A percentile compares a stretch with the other conserved stretches of the same genome.
Evolutionary conservation across 169 alveolate species (phyloP).

Genomic region (Blepharisma undulans): DNA sequence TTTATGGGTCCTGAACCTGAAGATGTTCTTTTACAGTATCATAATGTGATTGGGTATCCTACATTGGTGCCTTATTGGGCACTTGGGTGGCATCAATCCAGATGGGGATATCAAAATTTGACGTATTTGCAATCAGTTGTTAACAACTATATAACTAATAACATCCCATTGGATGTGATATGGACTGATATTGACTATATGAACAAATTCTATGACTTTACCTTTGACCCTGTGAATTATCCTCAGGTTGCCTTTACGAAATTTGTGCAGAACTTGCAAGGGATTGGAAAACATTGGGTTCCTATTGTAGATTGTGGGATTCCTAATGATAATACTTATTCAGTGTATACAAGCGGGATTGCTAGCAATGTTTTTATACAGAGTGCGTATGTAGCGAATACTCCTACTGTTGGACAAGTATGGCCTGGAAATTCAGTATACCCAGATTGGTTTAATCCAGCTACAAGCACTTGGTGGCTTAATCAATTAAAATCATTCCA

Average conservation of each 20-base stretch:
- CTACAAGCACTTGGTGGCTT: slow-evolving; percentile 53
- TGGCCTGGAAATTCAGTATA: slow-evolving; percentile 88
- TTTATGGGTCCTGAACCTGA: background rate
- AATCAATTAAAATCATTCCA: slow-evolving; percentile 44
- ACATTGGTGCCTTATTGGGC: background rate
- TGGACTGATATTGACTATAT: slow-evolving; percentile 90
- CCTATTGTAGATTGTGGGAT: slow-evolving; percentile 87
- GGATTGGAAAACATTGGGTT: slow-evolving; percentile 53
- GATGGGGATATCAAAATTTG: slow-evolving; percentile 24
- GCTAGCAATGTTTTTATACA: slow-evolving; percentile 60
- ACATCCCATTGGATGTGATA: slow-evolving; percentile 75
- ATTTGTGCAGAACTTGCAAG: slow-evolving; percentile 5
- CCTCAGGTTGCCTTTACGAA: slow-evolving; percentile 49
- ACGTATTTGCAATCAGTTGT: slow-evolving; percentile 39
- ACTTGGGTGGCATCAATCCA: slow-evolving; percentile 36
- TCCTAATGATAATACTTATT: slow-evolving; percentile 45
- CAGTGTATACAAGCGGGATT: slow-evolving; percentile 52
- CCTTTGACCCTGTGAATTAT: slow-evolving; percentile 43
- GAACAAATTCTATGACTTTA: slow-evolving; percentile 73
- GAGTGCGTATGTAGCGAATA: slow-evolving; percentile 47
- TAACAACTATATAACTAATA: slow-evolving; percentile 46
- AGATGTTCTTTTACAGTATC: background rate
- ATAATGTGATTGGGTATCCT: slow-evolving; percentile 14
- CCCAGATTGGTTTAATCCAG: slow-evolving; percentile 73
- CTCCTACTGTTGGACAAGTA: slow-evolving; percentile 67